Percentiles rank a stretch among this genome's conserved stretches.
phyloP scores from a whole-genome alignment of 768 basidiomycete genomes.

The Naganishia randhawae region DNA sequence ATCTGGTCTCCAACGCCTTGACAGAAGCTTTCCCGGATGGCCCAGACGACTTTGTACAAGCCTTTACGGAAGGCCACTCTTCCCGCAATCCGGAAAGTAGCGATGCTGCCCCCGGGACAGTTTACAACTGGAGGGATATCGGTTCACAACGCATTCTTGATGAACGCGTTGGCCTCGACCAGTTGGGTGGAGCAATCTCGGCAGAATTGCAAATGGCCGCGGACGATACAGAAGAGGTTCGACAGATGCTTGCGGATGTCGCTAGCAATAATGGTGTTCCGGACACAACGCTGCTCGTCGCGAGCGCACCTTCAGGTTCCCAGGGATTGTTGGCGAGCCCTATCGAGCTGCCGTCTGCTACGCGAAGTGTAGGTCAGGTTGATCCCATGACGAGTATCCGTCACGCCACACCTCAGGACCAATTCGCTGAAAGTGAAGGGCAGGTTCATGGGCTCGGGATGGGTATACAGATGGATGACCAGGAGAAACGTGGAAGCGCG shows the following conservation, averaged over 20 bases:
- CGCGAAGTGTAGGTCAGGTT: not conserved
- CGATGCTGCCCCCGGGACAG: not conserved
- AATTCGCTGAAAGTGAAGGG: conserved; percentile 1
- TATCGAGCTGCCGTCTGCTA: conserved; percentile 32
- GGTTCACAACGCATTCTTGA: conserved; percentile 18
- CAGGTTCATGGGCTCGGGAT: conserved; percentile 27
- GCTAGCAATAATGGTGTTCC: not conserved
- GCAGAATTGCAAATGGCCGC: not conserved
- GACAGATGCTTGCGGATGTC: conserved; percentile 21
- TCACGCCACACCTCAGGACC: not conserved
- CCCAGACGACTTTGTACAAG: conserved; percentile 7
- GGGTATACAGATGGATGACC: conserved; percentile 31
- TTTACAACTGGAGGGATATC: conserved; percentile 15
- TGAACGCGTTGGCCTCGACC: not conserved
- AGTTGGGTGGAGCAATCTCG: not conserved
- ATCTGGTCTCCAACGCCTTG: not conserved
- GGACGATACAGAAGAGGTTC: conserved; percentile 29
- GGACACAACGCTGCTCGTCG: conserved; percentile 11
- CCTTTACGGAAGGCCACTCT: not conserved
- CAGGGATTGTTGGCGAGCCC: conserved; percentile 40
- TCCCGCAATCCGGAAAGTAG: too few species aligned
- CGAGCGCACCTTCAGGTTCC: not conserved
- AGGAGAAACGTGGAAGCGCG: conserved; percentile 47
- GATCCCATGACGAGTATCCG: not conserved
- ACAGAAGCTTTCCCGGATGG: not conserved